Conservation (phyloP, 352 stramenopile species). For the Phytophthora europaea region DNA sequence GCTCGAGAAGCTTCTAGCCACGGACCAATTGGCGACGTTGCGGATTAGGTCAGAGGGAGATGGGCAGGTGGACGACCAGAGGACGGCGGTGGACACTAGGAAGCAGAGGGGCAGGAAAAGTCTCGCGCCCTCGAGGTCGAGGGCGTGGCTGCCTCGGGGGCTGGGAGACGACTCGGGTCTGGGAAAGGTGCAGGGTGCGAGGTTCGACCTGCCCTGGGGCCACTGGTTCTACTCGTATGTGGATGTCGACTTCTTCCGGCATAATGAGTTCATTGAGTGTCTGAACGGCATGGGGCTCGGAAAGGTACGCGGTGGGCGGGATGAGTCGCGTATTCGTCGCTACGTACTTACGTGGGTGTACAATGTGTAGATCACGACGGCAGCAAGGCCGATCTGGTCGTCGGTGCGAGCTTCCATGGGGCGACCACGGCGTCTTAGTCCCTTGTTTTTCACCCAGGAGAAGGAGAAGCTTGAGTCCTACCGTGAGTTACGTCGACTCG, state of each 20-base stretch:
- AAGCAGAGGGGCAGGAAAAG: conserved; percentile 21
- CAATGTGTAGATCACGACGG: conserved; percentile 49
- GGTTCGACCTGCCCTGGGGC: conserved; percentile 69
- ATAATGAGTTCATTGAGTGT: conserved; percentile 85
- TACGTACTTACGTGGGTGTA: background rate
- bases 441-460: conserved; percentile 72
- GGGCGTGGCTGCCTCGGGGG: conserved; percentile 26
- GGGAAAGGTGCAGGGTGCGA: conserved; percentile 26
- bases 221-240: conserved; percentile 80
- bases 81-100: background rate
- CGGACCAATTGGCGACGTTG: conserved; percentile 45
- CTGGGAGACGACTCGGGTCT: conserved; percentile 11
- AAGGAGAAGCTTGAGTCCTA: conserved; percentile 75
- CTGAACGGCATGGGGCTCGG: conserved; percentile 70
- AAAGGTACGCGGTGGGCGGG: conserved; percentile 46
- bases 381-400: conserved; percentile 76
- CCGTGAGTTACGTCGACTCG: conserved; percentile 44
- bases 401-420: conserved; percentile 83
- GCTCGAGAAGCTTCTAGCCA: conserved; percentile 51
- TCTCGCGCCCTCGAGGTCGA: background rate
- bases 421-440: conserved; percentile 71
- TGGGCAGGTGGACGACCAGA: background rate
- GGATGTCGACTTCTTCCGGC: conserved; percentile 75
- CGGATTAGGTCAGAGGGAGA: conserved; percentile 31
- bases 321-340: background rate